Evolutionary conservation across 225 moss, liverwort and hornwort species (phyloP).

Genomic region (Polytrichum formosum): DNA sequence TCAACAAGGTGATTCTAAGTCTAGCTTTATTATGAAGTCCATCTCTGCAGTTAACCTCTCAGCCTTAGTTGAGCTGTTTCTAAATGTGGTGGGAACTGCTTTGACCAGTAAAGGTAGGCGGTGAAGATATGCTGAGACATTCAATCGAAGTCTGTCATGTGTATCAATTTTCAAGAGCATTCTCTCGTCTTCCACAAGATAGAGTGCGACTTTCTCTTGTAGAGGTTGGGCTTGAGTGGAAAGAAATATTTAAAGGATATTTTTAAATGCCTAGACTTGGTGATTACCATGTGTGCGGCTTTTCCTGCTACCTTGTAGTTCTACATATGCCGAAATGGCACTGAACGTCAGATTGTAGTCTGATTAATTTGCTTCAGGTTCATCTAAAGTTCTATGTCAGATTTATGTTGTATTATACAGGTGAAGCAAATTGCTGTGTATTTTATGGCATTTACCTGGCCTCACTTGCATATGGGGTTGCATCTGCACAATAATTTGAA

Average conservation of each 20-base stretch:
- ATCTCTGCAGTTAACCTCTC: conserved; percentile 38
- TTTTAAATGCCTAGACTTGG: neutral
- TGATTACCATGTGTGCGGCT: conserved; percentile 3
- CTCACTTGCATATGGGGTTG: too few species aligned
- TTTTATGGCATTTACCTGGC: neutral
- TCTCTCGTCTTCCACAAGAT: conserved; percentile 46
- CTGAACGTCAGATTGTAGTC: neutral
- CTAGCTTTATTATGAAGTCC: conserved; percentile 20
- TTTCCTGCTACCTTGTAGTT: neutral
- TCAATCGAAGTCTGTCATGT: conserved; percentile 20
- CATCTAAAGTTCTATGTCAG: neutral
- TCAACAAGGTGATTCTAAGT: conserved; percentile 16
- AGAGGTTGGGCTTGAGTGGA: conserved; percentile 51
- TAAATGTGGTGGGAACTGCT: conserved; percentile 34
- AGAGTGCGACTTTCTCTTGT: conserved; percentile 12
- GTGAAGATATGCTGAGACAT: conserved; percentile 35
- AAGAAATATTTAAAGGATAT: neutral
- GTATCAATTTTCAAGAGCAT: conserved; percentile 31
- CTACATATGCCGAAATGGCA: neutral
- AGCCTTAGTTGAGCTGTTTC: conserved; percentile 44
- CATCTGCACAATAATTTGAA: too few species aligned
- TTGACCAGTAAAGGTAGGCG: conserved; percentile 45
- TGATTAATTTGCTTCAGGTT: neutral
- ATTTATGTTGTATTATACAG: conserved; percentile 1
- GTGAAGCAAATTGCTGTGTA: neutral